These are phyloP conservation scores for Stentor coeruleus DNA, from an alignment of 73 alveolate genomes.

Conservation along the genomic window DNA sequence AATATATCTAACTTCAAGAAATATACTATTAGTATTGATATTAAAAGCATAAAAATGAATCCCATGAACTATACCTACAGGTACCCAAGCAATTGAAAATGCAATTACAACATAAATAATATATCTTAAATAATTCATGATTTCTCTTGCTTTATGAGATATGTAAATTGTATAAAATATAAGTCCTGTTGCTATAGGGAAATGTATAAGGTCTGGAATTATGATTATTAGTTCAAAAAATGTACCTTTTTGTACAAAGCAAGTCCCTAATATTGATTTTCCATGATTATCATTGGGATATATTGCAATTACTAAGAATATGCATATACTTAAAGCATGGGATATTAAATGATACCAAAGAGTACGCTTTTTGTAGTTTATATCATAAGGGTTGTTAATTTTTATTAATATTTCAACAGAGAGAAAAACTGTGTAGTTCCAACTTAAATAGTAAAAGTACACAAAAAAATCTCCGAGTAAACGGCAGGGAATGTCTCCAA, in stretches of 20 bases:
- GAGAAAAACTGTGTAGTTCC: not conserved
- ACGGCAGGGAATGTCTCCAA: not conserved
- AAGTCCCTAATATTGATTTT: not conserved
- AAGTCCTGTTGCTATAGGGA: not conserved
- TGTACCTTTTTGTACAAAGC: slow-evolving; percentile 8
- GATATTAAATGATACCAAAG: not conserved
- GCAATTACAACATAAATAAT: not conserved
- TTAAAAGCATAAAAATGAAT: not conserved
- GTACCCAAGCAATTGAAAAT: not conserved
- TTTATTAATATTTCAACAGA: not conserved
- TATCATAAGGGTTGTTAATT: not conserved
- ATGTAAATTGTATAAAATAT: not conserved
- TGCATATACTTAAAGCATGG: not conserved
- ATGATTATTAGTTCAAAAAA: not conserved
- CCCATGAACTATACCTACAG: not conserved
- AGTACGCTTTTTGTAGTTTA: not conserved
- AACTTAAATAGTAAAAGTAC: not conserved
- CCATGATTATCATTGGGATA: not conserved
- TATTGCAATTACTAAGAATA: not conserved
- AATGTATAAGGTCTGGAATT: not conserved
- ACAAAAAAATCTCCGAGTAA: not conserved
- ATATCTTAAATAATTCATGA: not conserved
- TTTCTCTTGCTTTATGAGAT: not conserved
- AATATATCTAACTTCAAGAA: not conserved
- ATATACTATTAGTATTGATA: not conserved